phyloP scores from a whole-genome alignment of 345 rosid genomes.

The Draba incana region DNA sequence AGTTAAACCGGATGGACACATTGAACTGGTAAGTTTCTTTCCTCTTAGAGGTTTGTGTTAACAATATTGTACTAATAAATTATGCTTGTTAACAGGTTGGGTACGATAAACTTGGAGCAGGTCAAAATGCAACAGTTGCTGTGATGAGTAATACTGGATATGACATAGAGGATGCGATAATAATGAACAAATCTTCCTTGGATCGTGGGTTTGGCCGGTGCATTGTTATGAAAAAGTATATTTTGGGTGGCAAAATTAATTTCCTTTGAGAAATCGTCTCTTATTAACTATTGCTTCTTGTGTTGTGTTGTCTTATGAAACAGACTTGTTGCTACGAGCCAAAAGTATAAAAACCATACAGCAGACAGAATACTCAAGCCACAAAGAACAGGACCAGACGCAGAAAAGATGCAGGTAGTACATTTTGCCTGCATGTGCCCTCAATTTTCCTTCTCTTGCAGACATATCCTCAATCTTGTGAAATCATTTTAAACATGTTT shows the following conservation, averaged over 20 bases:
- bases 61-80: constrained; percentile 21
- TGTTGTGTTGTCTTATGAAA: constrained; percentile 23
- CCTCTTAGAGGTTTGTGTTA: constrained; percentile 3
- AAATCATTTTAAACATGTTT: neutral
- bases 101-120: constrained; percentile 98
- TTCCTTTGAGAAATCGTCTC: neutral
- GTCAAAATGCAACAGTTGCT: constrained; percentile 98
- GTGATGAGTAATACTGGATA: constrained; percentile 96
- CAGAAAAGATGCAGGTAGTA: constrained; percentile 79
- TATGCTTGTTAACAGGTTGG: constrained; percentile 62
- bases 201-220: constrained; percentile 99
- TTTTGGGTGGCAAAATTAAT: constrained; percentile 3
- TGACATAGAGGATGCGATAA: constrained; percentile 97
- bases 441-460: constrained; percentile 11
- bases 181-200: constrained; percentile 93
- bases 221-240: constrained; percentile 89
- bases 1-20: constrained; percentile 88
- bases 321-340: constrained; percentile 57
- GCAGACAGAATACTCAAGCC: constrained; percentile 74
- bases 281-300: constrained; percentile 23
- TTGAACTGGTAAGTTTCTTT: constrained; percentile 66
- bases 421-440: constrained; percentile 27
- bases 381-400: constrained; percentile 55
- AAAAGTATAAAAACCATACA: constrained; percentile 53
- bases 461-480: constrained; percentile 13